Base-by-base conservation (phyloP, 208 protist species). In the Tetramitus jugosus region DNA sequence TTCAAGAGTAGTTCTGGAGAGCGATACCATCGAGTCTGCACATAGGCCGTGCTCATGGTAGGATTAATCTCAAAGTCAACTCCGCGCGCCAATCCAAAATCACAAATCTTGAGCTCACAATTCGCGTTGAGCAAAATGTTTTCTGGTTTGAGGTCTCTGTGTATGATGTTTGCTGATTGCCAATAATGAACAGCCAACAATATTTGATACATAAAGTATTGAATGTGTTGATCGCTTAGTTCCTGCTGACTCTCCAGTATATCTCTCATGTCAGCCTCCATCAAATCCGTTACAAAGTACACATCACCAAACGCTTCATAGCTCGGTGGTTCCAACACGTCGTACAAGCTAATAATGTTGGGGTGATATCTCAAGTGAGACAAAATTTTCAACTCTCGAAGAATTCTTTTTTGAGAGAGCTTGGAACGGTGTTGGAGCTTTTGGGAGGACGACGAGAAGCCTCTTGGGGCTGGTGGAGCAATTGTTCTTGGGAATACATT, bases 1-100 rank as follows among this genome's bases (percentile, higher is more conserved):
- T 91, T 90, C 13, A 99, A 86, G 56, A 99, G 90, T 60, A 99
- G 86, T 87, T 99, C 97, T 10, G 98, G 98, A 17, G 98, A 91
- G 23, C 98, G 86, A 84, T 99, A 99, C 96, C 96, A 98, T 13
- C 97, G 86, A 7, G 96, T 98, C 49, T 94, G 91, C n/a, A 98
- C 95, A 81, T 97, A 97, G 60, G 94, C 86, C 31, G 95, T 97
- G 86, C 98, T 99, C 92, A 86, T 80, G 17, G 37, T 31, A 43
- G 68, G 61, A 35, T 84, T 29, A 20, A 83, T 84, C 31, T 46
- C 39, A 83, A 95, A 95, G n/a, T 76, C 60, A 29, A 62, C 45
- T 40, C 78, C 84, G 23, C 91, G 84, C 2, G 92, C 89, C 26
- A 95, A 84, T 10, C 92, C 92, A 84, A 95, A 96, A 84, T 97